Evolutionary conservation across 164 flowering plant genomes (phyloP).

Genomic region (Malania oleifera): DNA sequence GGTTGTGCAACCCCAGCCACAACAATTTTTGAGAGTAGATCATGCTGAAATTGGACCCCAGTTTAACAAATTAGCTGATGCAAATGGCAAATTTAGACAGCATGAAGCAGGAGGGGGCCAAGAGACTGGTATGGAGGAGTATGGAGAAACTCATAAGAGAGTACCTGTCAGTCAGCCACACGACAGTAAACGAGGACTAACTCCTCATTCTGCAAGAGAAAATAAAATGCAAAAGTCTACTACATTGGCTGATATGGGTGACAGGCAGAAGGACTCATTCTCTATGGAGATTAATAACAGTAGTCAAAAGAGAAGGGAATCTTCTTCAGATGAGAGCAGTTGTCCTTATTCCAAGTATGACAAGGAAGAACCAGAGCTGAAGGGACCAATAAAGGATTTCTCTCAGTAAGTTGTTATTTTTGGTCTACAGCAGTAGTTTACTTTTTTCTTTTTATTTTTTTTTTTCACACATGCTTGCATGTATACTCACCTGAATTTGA

Average conservation of each 20-base stretch:
- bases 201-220: slow-evolving; percentile 31
- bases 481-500: neutral
- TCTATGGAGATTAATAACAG: slow-evolving; percentile 22
- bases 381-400: slow-evolving; percentile 67
- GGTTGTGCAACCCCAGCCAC: slow-evolving; percentile 28
- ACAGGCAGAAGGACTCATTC: slow-evolving; percentile 34
- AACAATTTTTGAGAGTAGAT: slow-evolving; percentile 32
- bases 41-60: slow-evolving; percentile 40
- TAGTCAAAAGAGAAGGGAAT: slow-evolving; percentile 43
- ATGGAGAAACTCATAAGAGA: slow-evolving; percentile 37
- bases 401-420: slow-evolving; percentile 58
- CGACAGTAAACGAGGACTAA: slow-evolving; percentile 30
- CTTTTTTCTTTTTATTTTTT: neutral
- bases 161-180: slow-evolving; percentile 20
- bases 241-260: slow-evolving; percentile 22
- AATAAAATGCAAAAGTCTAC: slow-evolving; percentile 40
- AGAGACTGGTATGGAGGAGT: slow-evolving; percentile 31
- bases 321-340: slow-evolving; percentile 67
- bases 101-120: slow-evolving; percentile 27
- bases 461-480: neutral
- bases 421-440: neutral
- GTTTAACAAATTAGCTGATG: slow-evolving; percentile 30
- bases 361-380: slow-evolving; percentile 82
- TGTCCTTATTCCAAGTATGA: slow-evolving; percentile 73
- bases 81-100: slow-evolving; percentile 33